Conservation (phyloP, 805 yeast genomes). For the Candida bentonensis region DNA sequence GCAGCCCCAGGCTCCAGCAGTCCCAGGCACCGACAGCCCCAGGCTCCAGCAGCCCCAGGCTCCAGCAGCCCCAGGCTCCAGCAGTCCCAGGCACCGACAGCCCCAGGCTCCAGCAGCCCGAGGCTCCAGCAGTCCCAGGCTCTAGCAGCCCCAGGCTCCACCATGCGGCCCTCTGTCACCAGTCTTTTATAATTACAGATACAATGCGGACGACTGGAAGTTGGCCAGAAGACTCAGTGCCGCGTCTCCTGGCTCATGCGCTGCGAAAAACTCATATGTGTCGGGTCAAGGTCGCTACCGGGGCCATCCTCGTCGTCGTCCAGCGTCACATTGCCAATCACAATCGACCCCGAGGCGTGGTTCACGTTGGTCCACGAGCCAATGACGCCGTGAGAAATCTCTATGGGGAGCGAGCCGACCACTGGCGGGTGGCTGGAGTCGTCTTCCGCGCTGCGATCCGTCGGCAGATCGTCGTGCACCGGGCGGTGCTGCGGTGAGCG, state of each 20-base stretch:
- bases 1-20: no score
- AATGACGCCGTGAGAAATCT: neutral
- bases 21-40: no score
- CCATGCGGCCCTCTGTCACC: no score
- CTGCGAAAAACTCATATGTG: constrained; percentile 1
- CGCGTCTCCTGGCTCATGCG: constrained; percentile 1
- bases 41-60: no score
- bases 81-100: no score
- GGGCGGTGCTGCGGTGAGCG: neutral
- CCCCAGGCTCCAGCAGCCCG: no score
- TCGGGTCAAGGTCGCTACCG: neutral
- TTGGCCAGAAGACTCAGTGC: neutral
- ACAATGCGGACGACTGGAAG: no score
- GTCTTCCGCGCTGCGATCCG: neutral
- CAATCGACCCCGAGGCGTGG: neutral
- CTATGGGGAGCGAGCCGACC: neutral
- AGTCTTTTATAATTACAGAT: no score
- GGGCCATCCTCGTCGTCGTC: neutral
- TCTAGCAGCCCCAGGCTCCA: no score
- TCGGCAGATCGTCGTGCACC: neutral
- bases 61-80: no score
- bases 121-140: no score
- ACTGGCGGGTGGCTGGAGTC: neutral
- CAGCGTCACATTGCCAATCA: neutral
- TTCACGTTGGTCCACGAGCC: constrained; percentile 1